These are phyloP conservation scores for Pleurotus tuber-regium DNA, from an alignment of 768 basidiomycete genomes.

Conservation along the genomic window DNA sequence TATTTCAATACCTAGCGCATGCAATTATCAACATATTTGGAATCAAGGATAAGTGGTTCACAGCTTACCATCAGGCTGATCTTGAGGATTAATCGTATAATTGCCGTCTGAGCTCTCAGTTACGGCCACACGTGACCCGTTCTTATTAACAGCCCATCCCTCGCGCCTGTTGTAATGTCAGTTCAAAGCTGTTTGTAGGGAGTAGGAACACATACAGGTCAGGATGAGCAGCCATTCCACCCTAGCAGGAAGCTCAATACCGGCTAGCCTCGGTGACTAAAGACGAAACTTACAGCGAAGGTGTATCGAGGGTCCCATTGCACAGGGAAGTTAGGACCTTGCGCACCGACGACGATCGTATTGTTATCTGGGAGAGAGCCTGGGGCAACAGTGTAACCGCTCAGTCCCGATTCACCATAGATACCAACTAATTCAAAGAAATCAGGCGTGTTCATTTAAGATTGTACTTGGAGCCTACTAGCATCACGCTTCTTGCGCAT, in stretches of 20 bases:
- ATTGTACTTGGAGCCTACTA: slow-evolving; percentile 14
- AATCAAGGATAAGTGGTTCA: background rate
- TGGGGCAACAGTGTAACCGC: slow-evolving; percentile 37
- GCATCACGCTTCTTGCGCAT: slow-evolving; percentile 23
- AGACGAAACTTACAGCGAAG: slow-evolving; percentile 30
- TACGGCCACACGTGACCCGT: slow-evolving; percentile 38
- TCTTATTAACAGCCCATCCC: slow-evolving; percentile 28
- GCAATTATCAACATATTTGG: background rate
- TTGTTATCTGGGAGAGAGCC: slow-evolving; percentile 38
- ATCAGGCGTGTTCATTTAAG: too few relatives aligned
- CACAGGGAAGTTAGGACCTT: slow-evolving; percentile 44
- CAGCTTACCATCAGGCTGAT: slow-evolving; percentile 29
- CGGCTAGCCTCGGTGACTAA: background rate
- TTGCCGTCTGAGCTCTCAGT: slow-evolving; percentile 20
- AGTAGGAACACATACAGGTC: slow-evolving; percentile 30
- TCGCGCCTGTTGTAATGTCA: slow-evolving; percentile 27
- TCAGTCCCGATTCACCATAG: slow-evolving; percentile 36
- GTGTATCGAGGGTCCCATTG: slow-evolving; percentile 44
- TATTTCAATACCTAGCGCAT: slow-evolving; percentile 28
- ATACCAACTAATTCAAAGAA: slow-evolving; percentile 29
- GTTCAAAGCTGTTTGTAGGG: background rate
- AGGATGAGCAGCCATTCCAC: slow-evolving; percentile 40
- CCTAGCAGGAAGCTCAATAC: slow-evolving; percentile 14
- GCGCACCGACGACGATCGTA: slow-evolving; percentile 33
- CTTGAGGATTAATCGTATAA: slow-evolving; percentile 31